Conservation (phyloP, 1,139 yeast species). For the Hansenula sp. region DNA sequence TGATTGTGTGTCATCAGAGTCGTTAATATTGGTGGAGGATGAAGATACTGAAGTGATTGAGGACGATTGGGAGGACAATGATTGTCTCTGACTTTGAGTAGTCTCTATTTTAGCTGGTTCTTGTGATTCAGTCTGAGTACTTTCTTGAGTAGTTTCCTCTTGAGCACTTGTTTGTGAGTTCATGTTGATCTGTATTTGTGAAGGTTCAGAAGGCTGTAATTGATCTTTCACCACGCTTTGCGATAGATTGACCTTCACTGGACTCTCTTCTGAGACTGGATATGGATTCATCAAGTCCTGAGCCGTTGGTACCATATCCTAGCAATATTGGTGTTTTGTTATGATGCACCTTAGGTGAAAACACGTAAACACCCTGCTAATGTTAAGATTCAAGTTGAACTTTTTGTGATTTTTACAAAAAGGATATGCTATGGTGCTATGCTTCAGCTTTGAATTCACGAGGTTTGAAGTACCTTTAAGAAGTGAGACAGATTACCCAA, state of each 20-base stretch:
- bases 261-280: neutral
- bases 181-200: neutral
- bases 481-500: no score
- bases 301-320: neutral
- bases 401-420: no score
- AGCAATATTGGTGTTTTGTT: no score
- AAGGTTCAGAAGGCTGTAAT: neutral
- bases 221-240: neutral
- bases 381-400: no score
- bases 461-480: neutral
- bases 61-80: neutral
- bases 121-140: neutral
- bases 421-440: no score
- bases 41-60: neutral
- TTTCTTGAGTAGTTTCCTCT: neutral
- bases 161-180: neutral
- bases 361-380: neutral
- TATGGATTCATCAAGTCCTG: neutral
- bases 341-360: no score
- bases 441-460: no score
- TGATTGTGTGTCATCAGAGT: neutral
- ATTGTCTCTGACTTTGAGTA: neutral
- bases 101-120: neutral
- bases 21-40: neutral
- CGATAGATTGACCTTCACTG: neutral